Evolutionary conservation across 768 basidiomycete species (phyloP), one percentile per base, ranked within the genome.

Genomic region (Mycena sanguinolenta): DNA sequence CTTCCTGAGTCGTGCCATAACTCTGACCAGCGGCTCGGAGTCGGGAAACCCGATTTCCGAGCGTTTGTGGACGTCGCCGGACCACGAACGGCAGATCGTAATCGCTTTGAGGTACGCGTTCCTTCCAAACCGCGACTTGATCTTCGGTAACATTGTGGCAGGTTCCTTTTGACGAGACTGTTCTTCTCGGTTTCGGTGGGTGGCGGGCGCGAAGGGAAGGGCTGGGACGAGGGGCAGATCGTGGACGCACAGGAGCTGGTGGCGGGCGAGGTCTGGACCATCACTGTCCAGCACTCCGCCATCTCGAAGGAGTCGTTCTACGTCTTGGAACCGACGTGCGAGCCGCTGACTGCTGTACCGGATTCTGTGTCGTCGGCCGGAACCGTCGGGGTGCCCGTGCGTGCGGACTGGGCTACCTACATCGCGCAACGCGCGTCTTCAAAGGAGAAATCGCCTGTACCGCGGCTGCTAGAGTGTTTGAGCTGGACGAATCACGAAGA

Each of bases 401-500:
- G 93, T 10, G 81, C 81, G 0, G 93, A 95, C 77, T 95, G 93
- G 93, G 85, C 88, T 1, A 72, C 78, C 0, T 94, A 91, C 76
- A 85, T 94, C 58, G 72, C 77, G 14, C 67, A 70, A 28, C 81
- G 76, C 28, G 34, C 49, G 16, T 36, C 46, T 14, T 19, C 59
- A 7, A 55, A 25, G 46, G 49, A 17, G 42, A 54, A 54, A 58
- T 30, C 25, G n/a, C 74, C 72, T 67, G 73, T 63, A 53, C 74
- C 68, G 44, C 75, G 74, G 13, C 75, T 89, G 4, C 73, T 85
- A 36, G 80, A 86, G 14, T 80, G 78, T 50, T 75, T 94, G 39
- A 87, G 83, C 50, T 93, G 92, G 91, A 82, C 88, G 5, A 91
- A 93, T 75, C 83, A 86, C 21, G 93, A 92, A 78, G 93, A 95